Percentiles rank a stretch among this genome's conserved stretches.
These are phyloP conservation scores for Symmetrospora coprosmae DNA, from an alignment of 768 basidiomycete genomes.

Conservation along the genomic window DNA sequence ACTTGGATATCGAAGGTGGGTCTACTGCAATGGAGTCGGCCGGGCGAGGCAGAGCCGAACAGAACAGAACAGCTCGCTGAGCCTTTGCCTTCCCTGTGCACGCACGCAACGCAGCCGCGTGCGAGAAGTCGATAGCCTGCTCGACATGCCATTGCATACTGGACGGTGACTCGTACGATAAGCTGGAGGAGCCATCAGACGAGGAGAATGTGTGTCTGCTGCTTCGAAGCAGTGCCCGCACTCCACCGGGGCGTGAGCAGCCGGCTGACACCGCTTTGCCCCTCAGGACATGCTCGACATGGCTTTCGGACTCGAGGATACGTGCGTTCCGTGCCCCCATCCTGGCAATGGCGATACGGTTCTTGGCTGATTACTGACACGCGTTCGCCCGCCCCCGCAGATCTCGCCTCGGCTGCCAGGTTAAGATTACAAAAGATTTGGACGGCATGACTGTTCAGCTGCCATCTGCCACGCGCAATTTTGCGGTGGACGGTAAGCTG, in stretches of 20 bases:
- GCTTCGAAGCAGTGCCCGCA: background rate
- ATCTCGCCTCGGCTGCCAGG: slow-evolving; percentile 45
- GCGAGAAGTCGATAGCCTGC: slow-evolving; percentile 90
- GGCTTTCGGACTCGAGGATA: slow-evolving; percentile 91
- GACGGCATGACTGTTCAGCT: slow-evolving; percentile 74
- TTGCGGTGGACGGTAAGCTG: slow-evolving; percentile 53
- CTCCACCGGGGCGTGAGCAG: too few species aligned
- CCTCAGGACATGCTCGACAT: slow-evolving; percentile 74
- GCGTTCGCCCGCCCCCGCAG: slow-evolving; percentile 28
- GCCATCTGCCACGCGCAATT: slow-evolving; percentile 84
- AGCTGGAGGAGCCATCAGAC: slow-evolving; percentile 80
- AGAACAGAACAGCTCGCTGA: background rate
- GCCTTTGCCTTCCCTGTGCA: background rate
- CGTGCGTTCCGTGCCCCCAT: slow-evolving; percentile 40
- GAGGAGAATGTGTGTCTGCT: slow-evolving; percentile 61
- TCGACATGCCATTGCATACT: slow-evolving; percentile 95
- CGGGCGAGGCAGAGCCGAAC: background rate
- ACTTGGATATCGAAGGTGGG: slow-evolving; percentile 84
- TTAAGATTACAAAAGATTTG: slow-evolving; percentile 58
- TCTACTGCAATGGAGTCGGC: background rate
- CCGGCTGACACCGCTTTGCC: background rate
- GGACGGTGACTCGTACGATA: slow-evolving; percentile 63
- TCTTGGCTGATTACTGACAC: background rate
- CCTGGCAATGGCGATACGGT: background rate
- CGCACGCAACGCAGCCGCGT: slow-evolving; percentile 53